phyloP scores from a whole-genome alignment of 495 filamentous ascomycete species.

The Penicillium mononematosum region DNA sequence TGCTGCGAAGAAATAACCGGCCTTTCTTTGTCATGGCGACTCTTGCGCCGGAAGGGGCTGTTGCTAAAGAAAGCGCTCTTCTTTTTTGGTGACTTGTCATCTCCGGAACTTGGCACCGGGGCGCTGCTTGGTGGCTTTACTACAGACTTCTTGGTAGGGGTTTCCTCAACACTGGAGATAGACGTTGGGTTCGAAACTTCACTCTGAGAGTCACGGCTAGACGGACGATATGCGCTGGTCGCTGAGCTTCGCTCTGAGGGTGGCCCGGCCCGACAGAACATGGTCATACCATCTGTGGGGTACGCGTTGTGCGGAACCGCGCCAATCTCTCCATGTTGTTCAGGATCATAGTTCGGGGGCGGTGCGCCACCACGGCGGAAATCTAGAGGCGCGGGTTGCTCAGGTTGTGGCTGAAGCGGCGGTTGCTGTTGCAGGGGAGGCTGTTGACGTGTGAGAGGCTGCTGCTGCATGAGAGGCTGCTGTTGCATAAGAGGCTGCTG shows the following conservation, averaged over 20 bases:
- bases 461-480: slow-evolving; percentile 5
- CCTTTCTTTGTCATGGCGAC: slow-evolving; percentile 76
- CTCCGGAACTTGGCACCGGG: slow-evolving; percentile 41
- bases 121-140: slow-evolving; percentile 59
- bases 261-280: slow-evolving; percentile 87
- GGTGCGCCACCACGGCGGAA: slow-evolving; percentile 49
- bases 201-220: slow-evolving; percentile 86
- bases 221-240: slow-evolving; percentile 70
- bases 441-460: not conserved
- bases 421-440: not conserved
- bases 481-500: not conserved
- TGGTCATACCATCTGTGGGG: slow-evolving; percentile 96
- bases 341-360: slow-evolving; percentile 51
- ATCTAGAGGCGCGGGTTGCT: slow-evolving; percentile 48
- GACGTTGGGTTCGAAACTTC: slow-evolving; percentile 90
- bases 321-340: slow-evolving; percentile 63
- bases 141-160: slow-evolving; percentile 62
- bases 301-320: slow-evolving; percentile 88
- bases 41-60: slow-evolving; percentile 93
- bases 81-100: slow-evolving; percentile 70
- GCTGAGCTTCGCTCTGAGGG: slow-evolving; percentile 82
- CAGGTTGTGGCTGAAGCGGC: not conserved
- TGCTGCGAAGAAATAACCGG: slow-evolving; percentile 34
- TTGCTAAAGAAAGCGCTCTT: slow-evolving; percentile 94
- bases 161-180: slow-evolving; percentile 72